Evolutionary conservation across 306 rosid genomes (phyloP).

Genomic region (Cicer yamashitae): DNA sequence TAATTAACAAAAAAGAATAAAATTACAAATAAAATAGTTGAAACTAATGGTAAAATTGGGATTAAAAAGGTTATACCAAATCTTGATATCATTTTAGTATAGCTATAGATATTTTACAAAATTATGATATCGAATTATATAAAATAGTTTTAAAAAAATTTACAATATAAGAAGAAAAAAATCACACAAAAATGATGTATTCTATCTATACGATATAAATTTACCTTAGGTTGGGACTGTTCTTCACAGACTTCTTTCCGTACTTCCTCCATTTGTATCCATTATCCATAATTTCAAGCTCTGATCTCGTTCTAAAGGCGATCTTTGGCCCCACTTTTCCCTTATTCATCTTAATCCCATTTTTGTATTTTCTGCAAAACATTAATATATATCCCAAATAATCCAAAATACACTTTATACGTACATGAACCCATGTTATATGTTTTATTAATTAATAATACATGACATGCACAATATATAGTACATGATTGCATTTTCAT

Average conservation of each 20-base stretch:
- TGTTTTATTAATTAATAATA: neutral
- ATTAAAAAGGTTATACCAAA: too few relatives aligned
- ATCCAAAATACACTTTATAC: neutral
- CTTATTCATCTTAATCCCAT: constrained; percentile 42
- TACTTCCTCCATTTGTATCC: constrained; percentile 92
- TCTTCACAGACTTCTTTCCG: constrained; percentile 76
- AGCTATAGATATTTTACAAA: too few relatives aligned
- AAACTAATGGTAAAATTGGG: too few relatives aligned
- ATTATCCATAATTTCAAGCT: constrained; percentile 76
- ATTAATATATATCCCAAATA: neutral
- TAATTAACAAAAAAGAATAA: too few relatives aligned
- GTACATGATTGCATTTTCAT: neutral
- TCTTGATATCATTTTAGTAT: too few relatives aligned
- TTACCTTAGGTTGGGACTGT: constrained; percentile 69
- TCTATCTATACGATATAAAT: too few relatives aligned
- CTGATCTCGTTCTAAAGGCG: constrained; percentile 74
- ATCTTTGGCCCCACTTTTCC: constrained; percentile 47
- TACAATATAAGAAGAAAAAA: too few relatives aligned
- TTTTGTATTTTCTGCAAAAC: constrained; percentile 50
- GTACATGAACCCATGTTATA: neutral
- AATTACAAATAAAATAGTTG: too few relatives aligned
- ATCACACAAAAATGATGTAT: too few relatives aligned
- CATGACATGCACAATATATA: neutral
- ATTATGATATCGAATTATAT: too few relatives aligned
- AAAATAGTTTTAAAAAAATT: too few relatives aligned